A percentile compares a stretch with the other conserved stretches of the same genome.
These are phyloP conservation scores for Xerocomus spinulosus DNA, from an alignment of 768 basidiomycete species.

Conservation along the genomic window DNA sequence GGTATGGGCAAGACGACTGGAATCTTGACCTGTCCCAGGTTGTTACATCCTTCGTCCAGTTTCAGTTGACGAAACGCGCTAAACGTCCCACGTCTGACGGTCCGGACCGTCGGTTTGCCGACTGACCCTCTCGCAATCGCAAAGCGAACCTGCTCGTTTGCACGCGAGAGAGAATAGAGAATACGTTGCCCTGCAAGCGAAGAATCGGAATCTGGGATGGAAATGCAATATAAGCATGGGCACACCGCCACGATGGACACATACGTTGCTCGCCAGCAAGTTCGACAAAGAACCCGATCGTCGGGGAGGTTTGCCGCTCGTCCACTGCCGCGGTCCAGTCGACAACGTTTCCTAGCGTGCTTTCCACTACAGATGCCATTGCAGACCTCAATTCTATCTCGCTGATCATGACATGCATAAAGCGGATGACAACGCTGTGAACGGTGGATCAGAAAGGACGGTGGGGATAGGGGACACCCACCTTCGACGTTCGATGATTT, in stretches of 20 bases:
- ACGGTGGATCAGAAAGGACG: background rate
- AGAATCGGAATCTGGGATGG: background rate
- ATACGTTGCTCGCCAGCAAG: conserved; percentile 4
- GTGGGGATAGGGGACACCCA: background rate
- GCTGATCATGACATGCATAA: conserved; percentile 9
- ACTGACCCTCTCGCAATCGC: background rate
- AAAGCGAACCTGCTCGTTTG: background rate
- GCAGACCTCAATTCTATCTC: conserved; percentile 9
- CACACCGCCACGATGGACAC: background rate
- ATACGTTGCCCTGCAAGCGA: background rate
- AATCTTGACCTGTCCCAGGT: conserved; percentile 18
- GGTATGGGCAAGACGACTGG: conserved; percentile 15
- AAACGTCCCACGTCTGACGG: conserved; percentile 22
- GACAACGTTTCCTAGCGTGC: background rate
- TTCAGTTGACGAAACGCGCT: conserved; percentile 18
- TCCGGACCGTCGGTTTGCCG: conserved; percentile 18
- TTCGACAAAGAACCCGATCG: conserved; percentile 18
- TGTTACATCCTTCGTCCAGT: conserved; percentile 5
- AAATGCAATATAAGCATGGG: background rate
- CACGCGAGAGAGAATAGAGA: conserved; percentile 6
- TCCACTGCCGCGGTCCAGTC: conserved; percentile 16
- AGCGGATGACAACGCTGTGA: conserved; percentile 6
- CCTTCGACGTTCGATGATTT: conserved; percentile 11
- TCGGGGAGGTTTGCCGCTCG: conserved; percentile 2
- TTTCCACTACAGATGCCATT: background rate